A percentile compares a stretch with the other conserved stretches of the same genome.
Conservation (phyloP, 2,329 filamentous ascomycete genomes). For the Nemania sp. region DNA sequence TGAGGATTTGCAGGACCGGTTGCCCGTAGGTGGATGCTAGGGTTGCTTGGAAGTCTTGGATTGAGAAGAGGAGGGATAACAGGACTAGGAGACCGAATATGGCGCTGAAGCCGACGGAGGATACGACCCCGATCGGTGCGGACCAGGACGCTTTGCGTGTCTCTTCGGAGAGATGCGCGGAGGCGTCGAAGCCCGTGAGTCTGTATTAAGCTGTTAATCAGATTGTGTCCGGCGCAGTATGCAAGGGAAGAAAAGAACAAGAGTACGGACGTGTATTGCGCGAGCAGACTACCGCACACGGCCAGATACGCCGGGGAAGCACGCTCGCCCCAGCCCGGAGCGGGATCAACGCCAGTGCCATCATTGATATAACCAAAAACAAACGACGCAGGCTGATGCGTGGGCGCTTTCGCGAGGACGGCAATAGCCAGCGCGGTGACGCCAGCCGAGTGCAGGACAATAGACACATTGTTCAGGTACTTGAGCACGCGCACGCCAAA, state of each 20-base stretch:
- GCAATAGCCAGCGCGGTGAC: slow-evolving; percentile 57
- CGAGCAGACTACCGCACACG: slow-evolving; percentile 55
- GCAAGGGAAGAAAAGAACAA: not conserved
- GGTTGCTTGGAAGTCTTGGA: slow-evolving; percentile 58
- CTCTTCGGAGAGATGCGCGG: slow-evolving; percentile 61
- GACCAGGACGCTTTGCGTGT: slow-evolving; percentile 59
- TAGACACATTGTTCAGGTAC: slow-evolving; percentile 60
- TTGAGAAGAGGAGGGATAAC: slow-evolving; percentile 59
- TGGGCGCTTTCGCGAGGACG: slow-evolving; percentile 60
- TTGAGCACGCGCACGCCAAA: slow-evolving; percentile 60
- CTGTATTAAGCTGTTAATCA: not conserved
- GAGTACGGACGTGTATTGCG: slow-evolving; percentile 46
- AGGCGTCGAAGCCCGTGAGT: slow-evolving; percentile 55
- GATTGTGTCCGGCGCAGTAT: no score
- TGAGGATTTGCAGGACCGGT: slow-evolving; percentile 61
- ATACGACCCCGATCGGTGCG: slow-evolving; percentile 61
- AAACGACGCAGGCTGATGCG: slow-evolving; percentile 56
- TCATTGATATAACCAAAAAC: slow-evolving; percentile 59
- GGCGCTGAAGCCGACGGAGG: slow-evolving; percentile 57
- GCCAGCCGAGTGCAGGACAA: slow-evolving; percentile 57
- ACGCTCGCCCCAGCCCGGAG: slow-evolving; percentile 54
- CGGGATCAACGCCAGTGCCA: slow-evolving; percentile 50
- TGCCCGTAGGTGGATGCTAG: slow-evolving; percentile 51
- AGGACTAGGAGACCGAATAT: slow-evolving; percentile 44
- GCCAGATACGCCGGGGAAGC: slow-evolving; percentile 59